phyloP scores from a whole-genome alignment of 2,329 filamentous ascomycete genomes.

The Aspergillus fumigatus region DNA sequence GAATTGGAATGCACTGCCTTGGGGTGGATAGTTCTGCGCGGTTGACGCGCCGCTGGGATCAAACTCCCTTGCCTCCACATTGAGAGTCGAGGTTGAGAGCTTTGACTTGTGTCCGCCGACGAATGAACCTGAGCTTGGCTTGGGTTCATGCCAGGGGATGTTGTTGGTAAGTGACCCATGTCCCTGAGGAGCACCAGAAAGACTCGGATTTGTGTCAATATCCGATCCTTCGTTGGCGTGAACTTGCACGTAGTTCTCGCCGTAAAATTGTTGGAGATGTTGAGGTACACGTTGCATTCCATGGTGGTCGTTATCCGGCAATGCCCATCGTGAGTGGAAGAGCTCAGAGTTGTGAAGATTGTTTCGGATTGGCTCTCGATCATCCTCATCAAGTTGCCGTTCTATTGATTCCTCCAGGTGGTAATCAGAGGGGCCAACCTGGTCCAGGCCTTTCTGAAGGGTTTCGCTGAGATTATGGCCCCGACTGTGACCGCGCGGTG shows the following conservation, averaged over 20 bases:
- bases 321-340: conserved; percentile 34
- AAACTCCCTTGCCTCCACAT: conserved; percentile 86
- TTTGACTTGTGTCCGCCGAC: conserved; percentile 61
- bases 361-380: conserved; percentile 38
- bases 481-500: conserved; percentile 51
- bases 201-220: conserved; percentile 69
- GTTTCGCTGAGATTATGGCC: conserved; percentile 71
- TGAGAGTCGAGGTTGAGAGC: conserved; percentile 70
- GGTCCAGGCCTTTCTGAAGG: conserved; percentile 75
- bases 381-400: conserved; percentile 72
- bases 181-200: conserved; percentile 58
- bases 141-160: conserved; percentile 31
- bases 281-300: conserved; percentile 21
- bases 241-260: conserved; percentile 28
- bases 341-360: conserved; percentile 25
- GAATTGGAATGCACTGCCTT: conserved; percentile 41
- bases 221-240: conserved; percentile 55
- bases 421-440: conserved; percentile 65
- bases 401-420: conserved; percentile 76
- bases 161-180: conserved; percentile 26
- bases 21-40: conserved; percentile 42
- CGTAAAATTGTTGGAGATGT: conserved; percentile 33
- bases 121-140: conserved; percentile 30
- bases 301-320: conserved; percentile 28
- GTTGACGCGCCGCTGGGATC: conserved; percentile 54